Evolutionary conservation across 2,329 filamentous ascomycete genomes (phyloP), one percentile per base, ranked within the genome.

Genomic region (Lecanicillium sp.): DNA sequence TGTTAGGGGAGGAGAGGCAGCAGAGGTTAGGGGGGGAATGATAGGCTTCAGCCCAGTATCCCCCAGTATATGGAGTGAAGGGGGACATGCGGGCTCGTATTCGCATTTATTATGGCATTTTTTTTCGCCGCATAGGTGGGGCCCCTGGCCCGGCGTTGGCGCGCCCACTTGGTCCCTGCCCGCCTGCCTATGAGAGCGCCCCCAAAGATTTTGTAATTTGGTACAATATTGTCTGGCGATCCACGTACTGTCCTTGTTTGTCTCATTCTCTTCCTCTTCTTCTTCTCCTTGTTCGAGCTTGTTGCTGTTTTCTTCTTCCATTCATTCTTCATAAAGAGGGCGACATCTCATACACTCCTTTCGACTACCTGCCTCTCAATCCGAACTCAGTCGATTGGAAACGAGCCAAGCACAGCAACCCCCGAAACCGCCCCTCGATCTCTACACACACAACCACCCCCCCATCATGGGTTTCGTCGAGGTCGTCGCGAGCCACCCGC

Each of bases 381-480:
- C 15, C 21, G 11, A 24, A n/a, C n/a, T n/a, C n/a, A n/a, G n/a
- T n/a, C n/a, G n/a, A n/a, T n/a, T n/a, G n/a, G n/a, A n/a, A n/a
- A n/a, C n/a, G n/a, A n/a, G n/a, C n/a, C n/a, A n/a, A n/a, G n/a
- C n/a, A n/a, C n/a, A n/a, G n/a, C n/a, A n/a, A n/a, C 19, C 38
- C 33, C 43, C 35, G 48, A 38, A 32, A 30, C 26, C 35, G 12
- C 17, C 24, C 27, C 36, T n/a, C n/a, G 44, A 27, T 35, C 41
- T 26, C 30, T 40, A 11, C 15, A 14, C 36, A 41, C 41, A 38
- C 23, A 21, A 20, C 23, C 14, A 14, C 40, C 45, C 49, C 51
- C 46, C 52, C 54, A 59, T 52, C 56, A 83, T 83, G 79, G 79
- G 79, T 60, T 48, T 81, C 56, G 55, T 82, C 53, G 72, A 80